Percentiles rank a stretch among this genome's conserved stretches.
Evolutionary conservation across 108 stramenopile species (phyloP).

Genomic region (Skeletonema marinoi): DNA sequence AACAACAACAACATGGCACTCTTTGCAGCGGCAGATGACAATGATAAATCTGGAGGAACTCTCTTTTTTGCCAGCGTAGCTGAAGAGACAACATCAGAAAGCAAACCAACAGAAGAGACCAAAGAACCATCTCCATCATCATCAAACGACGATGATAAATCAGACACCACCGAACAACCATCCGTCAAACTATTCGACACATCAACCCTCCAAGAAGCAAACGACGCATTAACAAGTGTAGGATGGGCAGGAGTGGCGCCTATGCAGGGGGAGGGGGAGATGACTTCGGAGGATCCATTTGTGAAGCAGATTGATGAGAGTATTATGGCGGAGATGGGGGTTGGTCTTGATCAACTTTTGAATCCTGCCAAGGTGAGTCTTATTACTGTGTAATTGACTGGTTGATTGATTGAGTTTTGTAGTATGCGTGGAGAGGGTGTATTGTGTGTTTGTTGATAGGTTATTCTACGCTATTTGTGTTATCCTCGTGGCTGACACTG

Average conservation of each 20-base stretch:
- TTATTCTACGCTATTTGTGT: neutral
- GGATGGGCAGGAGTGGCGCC: slow-evolving; percentile 62
- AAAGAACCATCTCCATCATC: neutral
- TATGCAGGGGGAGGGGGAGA: slow-evolving; percentile 33
- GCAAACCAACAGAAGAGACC: neutral
- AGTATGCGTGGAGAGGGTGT: no score
- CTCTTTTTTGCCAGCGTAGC: slow-evolving; percentile 7
- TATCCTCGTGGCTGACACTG: neutral
- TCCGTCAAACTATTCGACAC: slow-evolving; percentile 15
- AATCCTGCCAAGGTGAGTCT: slow-evolving; percentile 86
- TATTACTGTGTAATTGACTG: neutral
- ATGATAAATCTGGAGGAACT: neutral
- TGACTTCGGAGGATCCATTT: slow-evolving; percentile 85
- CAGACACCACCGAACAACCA: neutral
- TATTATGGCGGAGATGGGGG: slow-evolving; percentile 75
- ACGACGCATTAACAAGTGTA: slow-evolving; percentile 64
- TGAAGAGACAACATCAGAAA: neutral
- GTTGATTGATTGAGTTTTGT: neutral
- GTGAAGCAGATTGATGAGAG: slow-evolving; percentile 72
- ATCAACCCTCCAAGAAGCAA: slow-evolving; percentile 54
- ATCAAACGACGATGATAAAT: neutral
- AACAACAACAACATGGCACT: neutral
- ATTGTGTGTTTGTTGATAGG: neutral
- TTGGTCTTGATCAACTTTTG: slow-evolving; percentile 77
- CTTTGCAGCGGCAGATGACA: neutral